These are phyloP conservation scores for Sporothrix variecibatus DNA, from an alignment of 2,329 filamentous ascomycete species.

Conservation along the genomic window DNA sequence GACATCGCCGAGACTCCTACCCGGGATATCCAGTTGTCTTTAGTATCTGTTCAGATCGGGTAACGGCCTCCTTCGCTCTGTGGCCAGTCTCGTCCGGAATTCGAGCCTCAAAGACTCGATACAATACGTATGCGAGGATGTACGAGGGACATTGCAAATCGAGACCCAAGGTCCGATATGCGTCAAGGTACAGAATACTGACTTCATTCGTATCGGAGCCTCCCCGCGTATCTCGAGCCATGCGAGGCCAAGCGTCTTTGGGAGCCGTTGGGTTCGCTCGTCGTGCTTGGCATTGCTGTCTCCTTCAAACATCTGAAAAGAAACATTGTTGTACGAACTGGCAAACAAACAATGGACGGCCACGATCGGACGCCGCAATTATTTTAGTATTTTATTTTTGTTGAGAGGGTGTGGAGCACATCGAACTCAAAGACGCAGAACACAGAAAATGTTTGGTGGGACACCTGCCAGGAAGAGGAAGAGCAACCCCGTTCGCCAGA, in stretches of 20 bases:
- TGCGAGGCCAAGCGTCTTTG: not conserved
- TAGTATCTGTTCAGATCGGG: no score
- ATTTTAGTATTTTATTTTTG: not conserved
- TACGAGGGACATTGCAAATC: not conserved
- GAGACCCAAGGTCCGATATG: not conserved
- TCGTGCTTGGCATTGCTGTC: not conserved
- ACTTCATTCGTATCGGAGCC: not conserved
- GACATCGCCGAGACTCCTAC: not conserved
- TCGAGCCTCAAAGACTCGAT: not conserved
- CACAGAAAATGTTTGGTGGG: not conserved
- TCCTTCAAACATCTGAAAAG: not conserved
- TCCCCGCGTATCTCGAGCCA: not conserved
- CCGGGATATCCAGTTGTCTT: not conserved
- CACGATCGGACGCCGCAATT: not conserved
- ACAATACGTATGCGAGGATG: not conserved
- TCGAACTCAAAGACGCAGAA: not conserved
- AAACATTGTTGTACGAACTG: constrained; percentile 1
- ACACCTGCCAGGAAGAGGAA: not conserved
- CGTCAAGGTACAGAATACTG: not conserved
- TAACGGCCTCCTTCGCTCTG: no score
- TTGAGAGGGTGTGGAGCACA: not conserved
- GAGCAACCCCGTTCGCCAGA: constrained; percentile 2
- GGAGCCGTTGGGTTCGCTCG: not conserved
- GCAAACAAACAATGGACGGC: not conserved
- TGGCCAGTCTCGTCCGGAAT: no score